These are phyloP conservation scores for Mucor circinelloides DNA, from an alignment of 371 early-diverging fungal genomes.

Conservation along the genomic window DNA sequence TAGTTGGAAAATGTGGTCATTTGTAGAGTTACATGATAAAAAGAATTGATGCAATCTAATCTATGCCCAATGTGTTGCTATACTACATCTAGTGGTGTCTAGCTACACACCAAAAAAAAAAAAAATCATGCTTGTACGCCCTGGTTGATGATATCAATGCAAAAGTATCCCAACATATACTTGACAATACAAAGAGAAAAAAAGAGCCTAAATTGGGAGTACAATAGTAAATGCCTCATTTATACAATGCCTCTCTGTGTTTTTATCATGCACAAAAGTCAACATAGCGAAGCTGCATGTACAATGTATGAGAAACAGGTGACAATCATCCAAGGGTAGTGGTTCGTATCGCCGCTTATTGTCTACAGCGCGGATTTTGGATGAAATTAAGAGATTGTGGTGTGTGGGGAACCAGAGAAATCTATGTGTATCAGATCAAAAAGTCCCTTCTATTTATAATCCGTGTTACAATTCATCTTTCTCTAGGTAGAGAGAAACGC, in stretches of 20 bases:
- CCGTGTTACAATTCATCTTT: not conserved
- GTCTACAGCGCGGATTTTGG: not conserved
- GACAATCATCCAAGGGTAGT: not conserved
- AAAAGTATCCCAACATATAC: too few species aligned
- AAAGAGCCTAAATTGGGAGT: not conserved
- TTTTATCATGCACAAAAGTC: not conserved
- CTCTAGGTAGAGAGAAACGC: conserved; percentile 6
- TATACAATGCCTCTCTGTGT: not conserved
- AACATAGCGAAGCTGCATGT: not conserved
- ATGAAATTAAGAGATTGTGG: not conserved
- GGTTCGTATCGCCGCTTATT: not conserved
- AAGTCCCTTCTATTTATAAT: not conserved
- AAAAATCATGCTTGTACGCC: too few species aligned
- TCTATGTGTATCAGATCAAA: not conserved
- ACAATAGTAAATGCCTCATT: not conserved
- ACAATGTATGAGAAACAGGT: not conserved
- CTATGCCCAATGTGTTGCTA: too few species aligned
- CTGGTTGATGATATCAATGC: too few species aligned
- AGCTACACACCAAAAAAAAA: too few species aligned
- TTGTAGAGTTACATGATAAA: too few species aligned
- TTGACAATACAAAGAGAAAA: too few species aligned
- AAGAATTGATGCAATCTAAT: too few species aligned
- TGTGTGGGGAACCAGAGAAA: not conserved
- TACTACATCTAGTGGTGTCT: too few species aligned
- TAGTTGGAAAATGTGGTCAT: too few species aligned